These are phyloP conservation scores for Suillus plorans DNA, from an alignment of 768 basidiomycete species.

Conservation along the genomic window DNA sequence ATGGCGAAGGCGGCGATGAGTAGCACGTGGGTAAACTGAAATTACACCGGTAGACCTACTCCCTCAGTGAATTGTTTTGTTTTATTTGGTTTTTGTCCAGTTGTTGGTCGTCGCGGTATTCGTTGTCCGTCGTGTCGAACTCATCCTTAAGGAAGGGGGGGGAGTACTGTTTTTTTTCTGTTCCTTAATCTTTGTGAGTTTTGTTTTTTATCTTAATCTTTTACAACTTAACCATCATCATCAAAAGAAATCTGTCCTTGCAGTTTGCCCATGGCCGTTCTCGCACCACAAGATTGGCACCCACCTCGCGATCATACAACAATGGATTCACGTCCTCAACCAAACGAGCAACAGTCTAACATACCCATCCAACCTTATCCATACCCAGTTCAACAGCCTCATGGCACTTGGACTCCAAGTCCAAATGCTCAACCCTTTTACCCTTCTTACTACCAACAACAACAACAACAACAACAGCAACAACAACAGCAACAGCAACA, in stretches of 20 bases:
- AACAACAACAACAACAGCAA: slow-evolving; percentile 53
- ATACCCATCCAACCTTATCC: slow-evolving; percentile 48
- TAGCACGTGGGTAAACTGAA: too few species aligned
- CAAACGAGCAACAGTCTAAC: slow-evolving; percentile 46
- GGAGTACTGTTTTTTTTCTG: neutral
- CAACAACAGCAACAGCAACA: slow-evolving; percentile 37
- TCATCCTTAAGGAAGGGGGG: neutral
- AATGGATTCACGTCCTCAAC: slow-evolving; percentile 50
- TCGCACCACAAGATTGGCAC: slow-evolving; percentile 76
- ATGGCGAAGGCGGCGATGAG: too few species aligned
- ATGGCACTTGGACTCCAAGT: slow-evolving; percentile 68
- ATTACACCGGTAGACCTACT: too few species aligned
- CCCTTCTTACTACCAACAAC: slow-evolving; percentile 70
- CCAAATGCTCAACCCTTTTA: slow-evolving; percentile 72
- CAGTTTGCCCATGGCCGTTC: slow-evolving; percentile 65
- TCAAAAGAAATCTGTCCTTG: neutral
- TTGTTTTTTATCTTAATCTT: neutral
- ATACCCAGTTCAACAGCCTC: slow-evolving; percentile 70
- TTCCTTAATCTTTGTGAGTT: neutral
- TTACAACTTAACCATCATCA: neutral
- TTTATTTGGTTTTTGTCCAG: neutral
- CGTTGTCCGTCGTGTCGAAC: neutral
- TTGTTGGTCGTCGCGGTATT: slow-evolving; percentile 5
- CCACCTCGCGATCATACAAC: slow-evolving; percentile 60
- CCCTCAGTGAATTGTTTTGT: neutral